A percentile compares a stretch with the other conserved stretches of the same genome.
Evolutionary conservation across 2,329 filamentous ascomycete species (phyloP).

Genomic region (Diplodia sapinea): DNA sequence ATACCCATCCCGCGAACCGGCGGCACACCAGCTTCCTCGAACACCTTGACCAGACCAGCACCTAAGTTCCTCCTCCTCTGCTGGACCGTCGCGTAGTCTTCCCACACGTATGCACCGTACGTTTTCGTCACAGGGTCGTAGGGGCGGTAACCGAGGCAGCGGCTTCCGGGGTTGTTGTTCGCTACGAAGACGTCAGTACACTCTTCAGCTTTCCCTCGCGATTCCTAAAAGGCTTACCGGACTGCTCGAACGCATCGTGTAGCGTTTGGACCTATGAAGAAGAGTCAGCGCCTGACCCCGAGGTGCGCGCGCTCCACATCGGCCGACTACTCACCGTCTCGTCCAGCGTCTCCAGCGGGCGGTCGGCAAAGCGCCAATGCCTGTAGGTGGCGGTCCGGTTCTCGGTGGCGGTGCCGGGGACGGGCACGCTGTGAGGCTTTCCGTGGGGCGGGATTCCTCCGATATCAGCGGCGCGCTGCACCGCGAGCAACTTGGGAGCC

Average conservation of each 20-base stretch:
- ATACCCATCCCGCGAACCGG: conserved; percentile 72
- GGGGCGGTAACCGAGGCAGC: conserved; percentile 78
- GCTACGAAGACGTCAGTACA: conserved; percentile 7
- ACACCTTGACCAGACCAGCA: conserved; percentile 81
- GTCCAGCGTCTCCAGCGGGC: conserved; percentile 73
- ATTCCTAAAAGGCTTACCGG: conserved; percentile 48
- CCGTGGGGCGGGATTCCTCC: conserved; percentile 71
- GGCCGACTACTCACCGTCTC: conserved; percentile 58
- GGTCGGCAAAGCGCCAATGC: conserved; percentile 78
- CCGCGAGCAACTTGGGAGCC: conserved; percentile 40
- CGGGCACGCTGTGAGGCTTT: conserved; percentile 75
- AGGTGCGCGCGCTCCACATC: conserved; percentile 11
- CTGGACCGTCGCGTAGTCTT: conserved; percentile 80
- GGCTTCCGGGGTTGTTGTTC: conserved; percentile 67
- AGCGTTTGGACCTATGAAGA: conserved; percentile 63
- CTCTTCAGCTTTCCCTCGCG: too few species aligned
- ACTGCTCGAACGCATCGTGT: conserved; percentile 79
- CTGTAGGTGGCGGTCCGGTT: conserved; percentile 80
- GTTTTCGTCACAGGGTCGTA: conserved; percentile 77
- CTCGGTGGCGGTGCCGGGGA: conserved; percentile 76
- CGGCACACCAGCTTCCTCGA: conserved; percentile 70
- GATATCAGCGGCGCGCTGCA: conserved; percentile 55
- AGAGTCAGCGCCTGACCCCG: conserved; percentile 23
- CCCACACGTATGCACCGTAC: conserved; percentile 80
- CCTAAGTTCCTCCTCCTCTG: conserved; percentile 83